Conservation (phyloP, 2,329 filamentous ascomycete species). For the Pyrenochaeta sp. region DNA sequence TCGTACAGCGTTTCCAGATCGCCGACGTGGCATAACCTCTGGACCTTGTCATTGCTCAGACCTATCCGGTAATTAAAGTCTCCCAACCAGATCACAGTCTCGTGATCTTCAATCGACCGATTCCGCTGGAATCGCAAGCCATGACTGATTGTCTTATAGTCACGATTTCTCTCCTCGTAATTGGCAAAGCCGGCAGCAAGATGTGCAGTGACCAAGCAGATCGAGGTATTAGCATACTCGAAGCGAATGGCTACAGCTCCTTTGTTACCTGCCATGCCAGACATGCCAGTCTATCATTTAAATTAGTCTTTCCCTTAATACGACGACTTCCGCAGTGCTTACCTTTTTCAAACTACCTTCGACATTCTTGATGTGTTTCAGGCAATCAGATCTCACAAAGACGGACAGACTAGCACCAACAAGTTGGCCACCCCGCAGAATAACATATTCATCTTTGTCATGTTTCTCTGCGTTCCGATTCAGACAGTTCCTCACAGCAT, state of each 20-base stretch:
- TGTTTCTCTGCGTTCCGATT: conserved; percentile 72
- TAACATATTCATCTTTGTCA: conserved; percentile 80
- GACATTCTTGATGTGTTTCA: conserved; percentile 91
- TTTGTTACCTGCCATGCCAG: conserved; percentile 97
- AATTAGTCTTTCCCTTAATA: conserved; percentile 17
- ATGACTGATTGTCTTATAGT: conserved; percentile 87
- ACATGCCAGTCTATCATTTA: conserved; percentile 74
- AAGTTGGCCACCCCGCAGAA: conserved; percentile 89
- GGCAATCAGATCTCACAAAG: conserved; percentile 80
- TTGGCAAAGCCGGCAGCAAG: conserved; percentile 95
- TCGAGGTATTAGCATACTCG: conserved; percentile 88
- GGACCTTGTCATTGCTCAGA: conserved; percentile 77
- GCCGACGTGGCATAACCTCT: conserved; percentile 72
- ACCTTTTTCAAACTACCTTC: conserved; percentile 93
- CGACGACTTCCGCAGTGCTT: conserved; percentile 13
- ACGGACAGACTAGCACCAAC: conserved; percentile 93
- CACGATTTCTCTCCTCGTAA: conserved; percentile 93
- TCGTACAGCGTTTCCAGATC: conserved; percentile 84
- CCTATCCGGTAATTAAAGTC: conserved; percentile 99
- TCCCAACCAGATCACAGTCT: conserved; percentile 86
- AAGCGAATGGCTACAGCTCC: conserved; percentile 95
- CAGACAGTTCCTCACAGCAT: conserved; percentile 76
- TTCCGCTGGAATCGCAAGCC: conserved; percentile 92
- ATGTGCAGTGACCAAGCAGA: conserved; percentile 97
- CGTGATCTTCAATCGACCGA: conserved; percentile 88